Base-by-base conservation (phyloP, 768 basidiomycete genomes). In the Royoungia palumana region DNA sequence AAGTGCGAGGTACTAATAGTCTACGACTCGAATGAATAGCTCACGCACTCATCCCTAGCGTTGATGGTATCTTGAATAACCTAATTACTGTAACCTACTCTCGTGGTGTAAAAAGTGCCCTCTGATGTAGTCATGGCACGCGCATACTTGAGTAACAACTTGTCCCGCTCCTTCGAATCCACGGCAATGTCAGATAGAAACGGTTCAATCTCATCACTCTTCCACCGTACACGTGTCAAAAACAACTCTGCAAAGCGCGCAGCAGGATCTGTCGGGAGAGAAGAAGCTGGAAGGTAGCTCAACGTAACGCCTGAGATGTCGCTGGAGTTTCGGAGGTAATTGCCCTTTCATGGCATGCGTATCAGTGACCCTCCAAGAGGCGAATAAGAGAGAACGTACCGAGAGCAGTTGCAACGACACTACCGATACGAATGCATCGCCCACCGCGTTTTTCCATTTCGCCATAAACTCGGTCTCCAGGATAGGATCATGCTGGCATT, bases 231-330 rank as follows among this genome's bases (percentile, higher is more conserved):
- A 6, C 85, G 81, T 9, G 85, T 87, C 34, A 90, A 73, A 74
- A 99, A 99, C 14, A 98, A 78, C 54, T 95, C 91, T 12, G 79
- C 67, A 70, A 98, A 98, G 14, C 95, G 85, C 8, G 81, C 78
- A 2, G 84, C 74, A 6, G 94, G 87, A 43, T 91, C 87, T 0
- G 79, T 65, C 1, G 94, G 89, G 21, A 98, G 81, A 2, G 71
- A 66, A 0, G 87, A 81, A 4, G 80, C 73, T 12, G 93, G 85
- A 63, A 94, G 90, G 69, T 92, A 93, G 13, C 70, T 80, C 28
- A 95, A 58, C 14, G 74, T 62, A 5, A 68, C 51, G 20, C 54
- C 72, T 37, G 49, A 40, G 61, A 67, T n/a, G 70, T 57, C 16
- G 68, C 54, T 19, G 71, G 62, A 60, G 4, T 75, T 67, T 16